phyloP scores from a whole-genome alignment of 345 rosid genomes.

The Hibiscus syriacus region DNA sequence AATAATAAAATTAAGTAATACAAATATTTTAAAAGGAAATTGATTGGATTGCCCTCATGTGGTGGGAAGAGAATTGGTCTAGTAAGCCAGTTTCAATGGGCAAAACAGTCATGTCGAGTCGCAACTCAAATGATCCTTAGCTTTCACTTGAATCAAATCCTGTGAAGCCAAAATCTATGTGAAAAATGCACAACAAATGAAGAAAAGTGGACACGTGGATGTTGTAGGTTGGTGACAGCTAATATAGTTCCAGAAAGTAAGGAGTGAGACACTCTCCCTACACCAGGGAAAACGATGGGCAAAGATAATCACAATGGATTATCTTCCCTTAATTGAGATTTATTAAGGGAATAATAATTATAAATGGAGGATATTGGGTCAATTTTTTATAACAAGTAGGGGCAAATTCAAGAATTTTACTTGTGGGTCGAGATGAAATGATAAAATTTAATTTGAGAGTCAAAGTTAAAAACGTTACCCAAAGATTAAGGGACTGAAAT shows the following conservation, averaged over 20 bases:
- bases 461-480: too few species aligned
- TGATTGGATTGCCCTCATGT: background rate
- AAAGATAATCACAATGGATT: background rate
- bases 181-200: background rate
- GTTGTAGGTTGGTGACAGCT: conserved; percentile 43
- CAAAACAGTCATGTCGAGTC: background rate
- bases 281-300: conserved; percentile 28
- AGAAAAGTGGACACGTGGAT: conserved; percentile 33
- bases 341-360: too few species aligned
- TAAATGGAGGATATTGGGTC: too few species aligned
- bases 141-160: background rate
- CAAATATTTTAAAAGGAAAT: background rate
- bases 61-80: background rate
- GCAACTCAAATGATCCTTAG: background rate
- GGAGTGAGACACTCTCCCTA: conserved; percentile 9
- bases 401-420: too few species aligned
- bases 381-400: too few species aligned
- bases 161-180: background rate
- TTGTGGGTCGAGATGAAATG: too few species aligned
- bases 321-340: background rate
- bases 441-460: too few species aligned
- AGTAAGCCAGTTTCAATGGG: background rate
- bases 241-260: conserved; percentile 33
- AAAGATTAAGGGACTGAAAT: background rate
- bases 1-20: background rate